Evolutionary conservation across 1,284 basidiomycete species (phyloP), one percentile per base, ranked within the genome.

Genomic region (Xanthoconium separans): DNA sequence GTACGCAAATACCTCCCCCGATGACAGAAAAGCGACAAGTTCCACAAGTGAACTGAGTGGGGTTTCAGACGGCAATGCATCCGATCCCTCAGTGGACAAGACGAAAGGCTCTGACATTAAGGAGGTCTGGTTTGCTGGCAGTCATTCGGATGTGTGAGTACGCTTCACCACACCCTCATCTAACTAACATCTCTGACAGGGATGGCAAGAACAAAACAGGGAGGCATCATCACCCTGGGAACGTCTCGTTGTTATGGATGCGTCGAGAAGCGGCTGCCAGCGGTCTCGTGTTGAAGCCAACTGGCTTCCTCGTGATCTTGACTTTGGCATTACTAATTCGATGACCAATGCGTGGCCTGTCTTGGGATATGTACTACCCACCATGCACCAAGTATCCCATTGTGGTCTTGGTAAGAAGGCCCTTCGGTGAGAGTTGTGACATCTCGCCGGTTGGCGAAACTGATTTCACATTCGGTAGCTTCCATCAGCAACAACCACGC

Each of bases 211-310:
- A 22, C 22, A 22, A 22, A 22, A 22, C 4, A 22, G 22, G 22
- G 22, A 22, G 22, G 22, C 22, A 22, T 22, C 22, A 22, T 22
- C 22, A 22, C 2, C 22, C 22, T 22, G 22, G 22, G 22, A 64
- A 69, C 4, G 58, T 57, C 24, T 58, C 68, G 0, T 41, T 67
- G 0, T 18, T 70, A 18, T 70, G 68, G 65, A 70, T 66, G 68
- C 55, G 63, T 20, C 54, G 58, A 27, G 66, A 67, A 49, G 67
- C 69, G 2, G 16, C 22, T 20, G 44, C 44, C 2, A 29, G 16
- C 13, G 68, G 69, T 40, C 66, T 68, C 2, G 29, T 37, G 1
- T 42, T 70, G 37, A 29, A 56, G 20, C 58, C 66, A 6, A 59
- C n/a, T 70, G 67, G 66, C 52, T 61, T 3, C 63, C 66, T 5